phyloP scores from a whole-genome alignment of 768 basidiomycete species.

The Boletus huronensis region DNA sequence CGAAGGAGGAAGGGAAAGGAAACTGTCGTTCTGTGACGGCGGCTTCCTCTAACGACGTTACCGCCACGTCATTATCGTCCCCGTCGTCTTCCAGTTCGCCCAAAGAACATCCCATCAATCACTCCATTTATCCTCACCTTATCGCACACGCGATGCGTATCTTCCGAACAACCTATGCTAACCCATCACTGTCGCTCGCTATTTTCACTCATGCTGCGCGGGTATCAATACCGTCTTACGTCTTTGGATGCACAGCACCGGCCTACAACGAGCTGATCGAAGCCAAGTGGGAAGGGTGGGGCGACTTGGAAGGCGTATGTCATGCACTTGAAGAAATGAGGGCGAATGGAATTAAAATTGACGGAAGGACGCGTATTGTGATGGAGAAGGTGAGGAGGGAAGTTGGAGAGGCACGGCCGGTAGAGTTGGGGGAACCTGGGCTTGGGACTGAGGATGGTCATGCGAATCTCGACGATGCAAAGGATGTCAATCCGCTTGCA shows the following conservation, averaged over 20 bases:
- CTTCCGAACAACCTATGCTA: conserved; percentile 72
- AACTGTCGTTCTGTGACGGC: neutral
- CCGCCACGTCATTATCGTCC: neutral
- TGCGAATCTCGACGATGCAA: neutral
- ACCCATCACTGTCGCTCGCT: conserved; percentile 78
- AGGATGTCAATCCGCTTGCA: conserved; percentile 31
- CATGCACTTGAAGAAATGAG: conserved; percentile 78
- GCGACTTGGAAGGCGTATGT: conserved; percentile 74
- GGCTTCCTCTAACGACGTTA: neutral
- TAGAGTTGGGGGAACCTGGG: conserved; percentile 26
- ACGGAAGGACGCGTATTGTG: conserved; percentile 56
- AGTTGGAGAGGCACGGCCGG: conserved; percentile 51
- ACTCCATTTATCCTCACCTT: conserved; percentile 68
- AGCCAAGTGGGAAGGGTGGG: conserved; percentile 81
- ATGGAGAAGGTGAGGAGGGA: conserved; percentile 64
- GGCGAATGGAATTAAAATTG: conserved; percentile 68
- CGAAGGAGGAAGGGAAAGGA: neutral
- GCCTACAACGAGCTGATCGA: conserved; percentile 87
- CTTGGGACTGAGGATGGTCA: conserved; percentile 21
- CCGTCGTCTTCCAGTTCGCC: neutral
- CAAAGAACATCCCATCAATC: conserved; percentile 43
- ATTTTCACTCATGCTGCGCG: conserved; percentile 79
- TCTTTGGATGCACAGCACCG: conserved; percentile 83
- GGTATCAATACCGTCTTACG: conserved; percentile 75
- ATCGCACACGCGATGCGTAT: conserved; percentile 74